Base-by-base conservation (phyloP, 305 asterid genomes). In the Fraxinus dipetala region DNA sequence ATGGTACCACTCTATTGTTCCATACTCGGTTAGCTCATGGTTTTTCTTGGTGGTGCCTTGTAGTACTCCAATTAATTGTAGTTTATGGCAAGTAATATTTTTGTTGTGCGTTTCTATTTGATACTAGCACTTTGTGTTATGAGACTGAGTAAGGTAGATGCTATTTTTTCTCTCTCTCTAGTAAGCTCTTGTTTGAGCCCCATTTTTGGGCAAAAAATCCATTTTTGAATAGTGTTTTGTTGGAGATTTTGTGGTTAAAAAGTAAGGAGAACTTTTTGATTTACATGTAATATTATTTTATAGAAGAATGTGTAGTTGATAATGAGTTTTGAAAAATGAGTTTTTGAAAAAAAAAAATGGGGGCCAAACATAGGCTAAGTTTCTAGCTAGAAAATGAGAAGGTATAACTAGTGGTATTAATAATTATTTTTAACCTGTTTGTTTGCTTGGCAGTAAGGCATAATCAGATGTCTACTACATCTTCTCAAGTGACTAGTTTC, bases 401-500 rank as follows among this genome's bases (percentile, higher is more conserved):
- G 32, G 34, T 48, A 67, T 81, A 36, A 22, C 48, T 18, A 75
- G 32, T 75, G 79, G 81, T 28, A 36, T 76, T 43, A 35, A 35
- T 56, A 73, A 30, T n/a, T 84, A 40, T 38, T 67, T 48, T 26
- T 43, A 59, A 56, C 59, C 0, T 16, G 45, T 73, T 40, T 36
- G 16, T 72, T 65, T 73, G 5, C 65, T 76, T 31, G 51, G 9
- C 34, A 54, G 48, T 28, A 35, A 43, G 80, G 83, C 78, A 43
- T 77, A 14, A 13, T 80, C 75, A 61, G 73, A 30, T 79, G 72
- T 22, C 43, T 28, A 59, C 59, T 38, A 40, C 38, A 79, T 63
- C 77, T 73, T 65, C 67, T 79, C 79, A 43, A 35, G 67, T 54
- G 73, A 85, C 69, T 78, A 76, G 65, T 70, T 86, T 81, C 80